These are phyloP conservation scores for Paramecium sonneborni DNA, from an alignment of 73 alveolate species.

Conservation along the genomic window DNA sequence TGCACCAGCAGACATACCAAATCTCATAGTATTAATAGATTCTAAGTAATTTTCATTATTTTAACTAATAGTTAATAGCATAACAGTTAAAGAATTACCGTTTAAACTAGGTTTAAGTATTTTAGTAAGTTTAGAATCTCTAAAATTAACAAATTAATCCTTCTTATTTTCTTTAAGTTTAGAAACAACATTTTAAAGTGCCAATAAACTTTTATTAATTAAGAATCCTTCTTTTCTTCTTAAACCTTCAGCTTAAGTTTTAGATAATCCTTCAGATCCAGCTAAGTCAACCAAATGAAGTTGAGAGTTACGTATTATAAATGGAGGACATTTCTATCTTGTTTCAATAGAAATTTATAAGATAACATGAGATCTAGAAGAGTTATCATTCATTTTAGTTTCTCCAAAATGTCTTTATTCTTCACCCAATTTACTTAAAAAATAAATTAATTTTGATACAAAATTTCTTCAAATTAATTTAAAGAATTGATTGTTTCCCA, in stretches of 20 bases:
- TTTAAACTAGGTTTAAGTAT: neutral
- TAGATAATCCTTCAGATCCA: conserved; percentile 93
- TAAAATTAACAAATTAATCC: conserved; percentile 30
- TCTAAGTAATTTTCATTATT: conserved; percentile 3
- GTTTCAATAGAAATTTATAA: neutral
- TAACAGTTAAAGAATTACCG: conserved; percentile 15
- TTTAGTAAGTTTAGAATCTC: conserved; percentile 21
- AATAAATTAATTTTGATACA: neutral
- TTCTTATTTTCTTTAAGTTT: conserved; percentile 36
- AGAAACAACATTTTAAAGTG: conserved; percentile 8
- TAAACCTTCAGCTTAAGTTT: conserved; percentile 91
- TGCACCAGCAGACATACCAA: conserved; percentile 48
- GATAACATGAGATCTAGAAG: conserved; percentile 65
- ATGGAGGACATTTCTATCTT: neutral
- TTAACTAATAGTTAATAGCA: conserved; percentile 12
- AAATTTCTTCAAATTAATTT: conserved; percentile 24
- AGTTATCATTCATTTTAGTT: conserved; percentile 61
- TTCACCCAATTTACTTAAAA: conserved; percentile 56
- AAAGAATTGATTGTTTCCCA: neutral
- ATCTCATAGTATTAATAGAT: conserved; percentile 34
- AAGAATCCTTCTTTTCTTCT: conserved; percentile 85
- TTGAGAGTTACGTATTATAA: conserved; percentile 44
- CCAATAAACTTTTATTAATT: conserved; percentile 41
- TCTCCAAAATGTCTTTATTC: conserved; percentile 59
- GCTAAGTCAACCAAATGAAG: conserved; percentile 95